Conservation (phyloP, 139 green algal genomes). For the Limnomonas spitsbergensis region DNA sequence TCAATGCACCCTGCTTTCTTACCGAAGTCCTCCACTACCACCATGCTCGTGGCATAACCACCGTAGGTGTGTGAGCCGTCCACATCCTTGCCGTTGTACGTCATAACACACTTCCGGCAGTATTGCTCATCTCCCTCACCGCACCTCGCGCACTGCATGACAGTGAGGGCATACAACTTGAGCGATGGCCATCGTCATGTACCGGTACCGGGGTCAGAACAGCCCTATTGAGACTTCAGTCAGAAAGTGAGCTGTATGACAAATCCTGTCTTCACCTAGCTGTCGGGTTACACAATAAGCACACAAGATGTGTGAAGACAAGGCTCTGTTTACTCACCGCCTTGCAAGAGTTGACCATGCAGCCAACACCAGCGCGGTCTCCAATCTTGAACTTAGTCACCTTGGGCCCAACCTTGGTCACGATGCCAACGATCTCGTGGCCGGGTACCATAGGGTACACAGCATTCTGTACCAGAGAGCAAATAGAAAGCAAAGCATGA, state of each 20-base stretch:
- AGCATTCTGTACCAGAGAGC: not conserved
- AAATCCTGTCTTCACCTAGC: too few species aligned
- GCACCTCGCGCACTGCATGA: slow-evolving; percentile 12
- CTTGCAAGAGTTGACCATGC: slow-evolving; percentile 58
- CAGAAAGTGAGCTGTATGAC: too few species aligned
- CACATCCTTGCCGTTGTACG: slow-evolving; percentile 64
- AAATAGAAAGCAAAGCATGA: not conserved
- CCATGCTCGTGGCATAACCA: slow-evolving; percentile 70
- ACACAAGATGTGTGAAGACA: too few species aligned
- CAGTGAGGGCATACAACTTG: too few species aligned
- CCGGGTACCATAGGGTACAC: slow-evolving; percentile 69
- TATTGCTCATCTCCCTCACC: slow-evolving; percentile 41
- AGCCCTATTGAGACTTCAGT: too few species aligned
- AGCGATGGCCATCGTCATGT: not conserved
- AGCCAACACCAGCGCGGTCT: slow-evolving; percentile 73
- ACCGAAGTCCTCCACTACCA: slow-evolving; percentile 49
- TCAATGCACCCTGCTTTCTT: too few species aligned
- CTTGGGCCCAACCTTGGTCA: slow-evolving; percentile 69
- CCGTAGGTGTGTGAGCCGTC: slow-evolving; percentile 58
- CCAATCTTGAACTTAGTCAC: slow-evolving; percentile 70
- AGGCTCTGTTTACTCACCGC: too few species aligned
- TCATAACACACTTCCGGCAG: slow-evolving; percentile 50
- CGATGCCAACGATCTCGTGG: slow-evolving; percentile 84
- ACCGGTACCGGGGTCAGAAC: too few species aligned
- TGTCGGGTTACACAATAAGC: too few species aligned